These are phyloP conservation scores for Earliella scabrosa DNA, from an alignment of 1,284 basidiomycete species.

Conservation along the genomic window DNA sequence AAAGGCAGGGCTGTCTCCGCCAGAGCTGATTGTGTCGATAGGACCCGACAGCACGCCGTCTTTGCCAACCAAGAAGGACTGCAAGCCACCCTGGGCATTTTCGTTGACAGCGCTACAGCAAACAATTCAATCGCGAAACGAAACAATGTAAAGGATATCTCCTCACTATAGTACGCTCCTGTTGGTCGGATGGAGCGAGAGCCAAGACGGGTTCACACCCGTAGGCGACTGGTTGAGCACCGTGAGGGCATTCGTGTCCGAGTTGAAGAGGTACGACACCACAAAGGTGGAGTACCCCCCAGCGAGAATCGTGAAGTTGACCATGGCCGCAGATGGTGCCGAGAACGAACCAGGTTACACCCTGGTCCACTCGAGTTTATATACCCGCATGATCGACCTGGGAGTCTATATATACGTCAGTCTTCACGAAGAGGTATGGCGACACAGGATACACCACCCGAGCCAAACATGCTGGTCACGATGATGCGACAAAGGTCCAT, in stretches of 20 bases:
- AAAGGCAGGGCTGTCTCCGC: conserved; percentile 57
- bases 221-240: conserved; percentile 52
- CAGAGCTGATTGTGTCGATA: conserved; percentile 51
- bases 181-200: conserved; percentile 55
- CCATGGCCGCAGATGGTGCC: conserved; percentile 40
- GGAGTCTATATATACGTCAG: neutral
- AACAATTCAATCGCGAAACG: neutral
- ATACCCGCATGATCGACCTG: neutral
- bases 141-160: neutral
- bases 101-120: conserved; percentile 59
- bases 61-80: conserved; percentile 56
- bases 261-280: conserved; percentile 63
- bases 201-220: conserved; percentile 60
- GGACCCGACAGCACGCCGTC: conserved; percentile 51
- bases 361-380: neutral
- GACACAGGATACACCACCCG: neutral
- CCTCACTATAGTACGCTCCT: conserved; percentile 61
- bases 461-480: conserved; percentile 9
- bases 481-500: conserved; percentile 16
- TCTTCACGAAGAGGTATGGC: neutral
- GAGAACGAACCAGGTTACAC: neutral
- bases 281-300: conserved; percentile 64
- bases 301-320: conserved; percentile 62
- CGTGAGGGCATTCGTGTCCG: conserved; percentile 47
- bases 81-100: conserved; percentile 47